These are phyloP conservation scores for Venturia nashicola DNA, from an alignment of 2,329 filamentous ascomycete species.

Conservation along the genomic window DNA sequence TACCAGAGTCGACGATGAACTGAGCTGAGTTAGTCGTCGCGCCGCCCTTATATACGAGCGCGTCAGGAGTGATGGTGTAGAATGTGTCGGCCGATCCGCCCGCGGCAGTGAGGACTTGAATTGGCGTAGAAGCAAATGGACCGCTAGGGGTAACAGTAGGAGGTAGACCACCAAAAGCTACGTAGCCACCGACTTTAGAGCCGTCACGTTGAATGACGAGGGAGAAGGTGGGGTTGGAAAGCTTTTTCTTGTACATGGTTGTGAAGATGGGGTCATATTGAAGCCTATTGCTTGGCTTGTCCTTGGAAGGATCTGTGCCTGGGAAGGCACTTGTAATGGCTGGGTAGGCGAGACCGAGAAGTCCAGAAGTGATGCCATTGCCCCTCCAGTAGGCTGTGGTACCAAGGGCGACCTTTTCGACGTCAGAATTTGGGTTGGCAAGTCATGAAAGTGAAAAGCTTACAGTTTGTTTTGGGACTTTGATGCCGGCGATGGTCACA, in stretches of 20 bases:
- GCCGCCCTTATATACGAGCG: conserved; percentile 16
- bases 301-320: conserved; percentile 17
- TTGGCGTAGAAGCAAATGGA: conserved; percentile 24
- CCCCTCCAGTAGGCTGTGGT: conserved; percentile 31
- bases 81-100: conserved; percentile 16
- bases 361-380: conserved; percentile 33
- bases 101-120: conserved; percentile 18
- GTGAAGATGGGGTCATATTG: conserved; percentile 40
- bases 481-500: conserved; percentile 34
- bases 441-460: neutral
- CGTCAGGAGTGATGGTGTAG: conserved; percentile 25
- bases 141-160: conserved; percentile 24
- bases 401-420: conserved; percentile 31
- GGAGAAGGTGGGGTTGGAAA: conserved; percentile 35
- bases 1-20: conserved; percentile 34
- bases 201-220: conserved; percentile 30
- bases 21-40: conserved; percentile 10
- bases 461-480: conserved; percentile 26
- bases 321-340: conserved; percentile 31
- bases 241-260: conserved; percentile 32
- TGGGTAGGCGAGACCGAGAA: conserved; percentile 40
- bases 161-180: conserved; percentile 39
- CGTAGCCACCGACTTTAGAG: conserved; percentile 26
- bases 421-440: neutral
- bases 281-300: conserved; percentile 16